Evolutionary conservation across 208 protist species (phyloP).

Genomic region (Trypanosoma brucei): DNA sequence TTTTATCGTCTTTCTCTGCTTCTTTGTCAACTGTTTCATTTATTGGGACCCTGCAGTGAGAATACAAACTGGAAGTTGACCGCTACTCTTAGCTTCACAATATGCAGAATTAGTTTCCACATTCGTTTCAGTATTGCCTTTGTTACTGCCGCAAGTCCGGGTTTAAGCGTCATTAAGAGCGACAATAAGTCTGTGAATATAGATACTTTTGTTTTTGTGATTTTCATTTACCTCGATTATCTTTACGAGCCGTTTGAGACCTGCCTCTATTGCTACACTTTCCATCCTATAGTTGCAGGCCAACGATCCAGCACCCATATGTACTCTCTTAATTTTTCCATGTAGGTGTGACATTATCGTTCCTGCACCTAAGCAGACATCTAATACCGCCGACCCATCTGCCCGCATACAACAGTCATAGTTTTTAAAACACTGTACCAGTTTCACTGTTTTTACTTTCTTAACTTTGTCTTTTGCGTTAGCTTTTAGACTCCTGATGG

Average conservation of each 20-base stretch:
- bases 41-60: neutral
- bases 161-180: neutral
- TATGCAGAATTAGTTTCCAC: neutral
- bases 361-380: constrained; percentile 8
- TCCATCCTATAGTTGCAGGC: constrained; percentile 18
- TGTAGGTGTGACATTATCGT: constrained; percentile 6
- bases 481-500: neutral
- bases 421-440: neutral
- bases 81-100: neutral
- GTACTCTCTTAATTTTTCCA: neutral
- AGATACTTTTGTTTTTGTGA: neutral
- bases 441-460: neutral
- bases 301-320: neutral
- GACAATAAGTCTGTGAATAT: constrained; percentile 1
- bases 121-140: neutral
- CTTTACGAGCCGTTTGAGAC: neutral
- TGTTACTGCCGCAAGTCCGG: neutral
- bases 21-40: neutral
- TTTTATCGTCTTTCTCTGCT: neutral
- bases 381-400: constrained; percentile 15
- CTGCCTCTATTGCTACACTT: constrained; percentile 14
- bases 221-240: neutral
- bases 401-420: too few relatives aligned
- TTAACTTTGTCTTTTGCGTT: neutral
- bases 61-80: constrained; percentile 3